phyloP scores from a whole-genome alignment of 192 early-diverging fungal species.

The Rhizoclosmatium globosum region DNA sequence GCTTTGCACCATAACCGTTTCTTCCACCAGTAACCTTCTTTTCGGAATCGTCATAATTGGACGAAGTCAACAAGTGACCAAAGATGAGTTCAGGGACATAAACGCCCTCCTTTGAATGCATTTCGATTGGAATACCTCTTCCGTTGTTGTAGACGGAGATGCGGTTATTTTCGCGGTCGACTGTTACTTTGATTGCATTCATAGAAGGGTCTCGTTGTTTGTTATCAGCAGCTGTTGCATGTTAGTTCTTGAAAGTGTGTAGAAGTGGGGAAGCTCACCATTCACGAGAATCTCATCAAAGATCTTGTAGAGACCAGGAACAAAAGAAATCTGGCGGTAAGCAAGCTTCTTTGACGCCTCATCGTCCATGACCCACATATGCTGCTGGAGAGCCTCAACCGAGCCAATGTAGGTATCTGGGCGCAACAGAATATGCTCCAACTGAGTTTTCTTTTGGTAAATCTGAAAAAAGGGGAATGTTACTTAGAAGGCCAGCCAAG shows the following conservation, averaged over 20 bases:
- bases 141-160: slow-evolving; percentile 97
- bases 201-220: slow-evolving; percentile 90
- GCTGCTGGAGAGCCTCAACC: slow-evolving; percentile 77
- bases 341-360: slow-evolving; percentile 56
- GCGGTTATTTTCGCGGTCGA: slow-evolving; percentile 76
- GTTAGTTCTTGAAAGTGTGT: background rate
- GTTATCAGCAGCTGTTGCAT: slow-evolving; percentile 77
- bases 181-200: slow-evolving; percentile 87
- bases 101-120: slow-evolving; percentile 86
- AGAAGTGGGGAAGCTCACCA: slow-evolving; percentile 41
- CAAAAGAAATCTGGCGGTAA: slow-evolving; percentile 74
- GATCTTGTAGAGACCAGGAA: slow-evolving; percentile 95
- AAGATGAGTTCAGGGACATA: slow-evolving; percentile 99
- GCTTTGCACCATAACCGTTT: slow-evolving; percentile 88
- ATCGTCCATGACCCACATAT: slow-evolving; percentile 89
- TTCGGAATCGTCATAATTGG: slow-evolving; percentile 95
- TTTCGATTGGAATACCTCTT: slow-evolving; percentile 90
- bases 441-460: slow-evolving; percentile 94
- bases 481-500: too few relatives aligned
- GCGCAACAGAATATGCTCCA: slow-evolving; percentile 94
- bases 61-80: slow-evolving; percentile 94
- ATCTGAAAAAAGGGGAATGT: slow-evolving; percentile 68
- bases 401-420: slow-evolving; percentile 98
- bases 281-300: slow-evolving; percentile 99
- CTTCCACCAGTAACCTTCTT: slow-evolving; percentile 96